These are phyloP conservation scores for Haplosporangium gracile DNA, from an alignment of 192 early-diverging fungal genomes.

Conservation along the genomic window DNA sequence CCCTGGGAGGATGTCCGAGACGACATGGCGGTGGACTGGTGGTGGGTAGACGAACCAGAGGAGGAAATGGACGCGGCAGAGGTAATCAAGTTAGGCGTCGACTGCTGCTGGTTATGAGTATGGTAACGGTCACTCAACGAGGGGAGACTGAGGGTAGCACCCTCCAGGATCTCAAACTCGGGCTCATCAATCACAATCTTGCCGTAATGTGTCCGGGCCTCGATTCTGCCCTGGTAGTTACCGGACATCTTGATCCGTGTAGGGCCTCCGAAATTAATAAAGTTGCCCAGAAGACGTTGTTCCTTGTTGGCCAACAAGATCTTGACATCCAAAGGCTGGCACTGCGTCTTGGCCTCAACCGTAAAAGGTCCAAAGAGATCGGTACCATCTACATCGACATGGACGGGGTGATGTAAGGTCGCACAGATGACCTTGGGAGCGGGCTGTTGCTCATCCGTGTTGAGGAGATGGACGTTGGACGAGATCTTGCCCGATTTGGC, in stretches of 20 bases:
- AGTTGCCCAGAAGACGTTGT: conserved; percentile 41
- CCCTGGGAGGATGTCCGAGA: conserved; percentile 45
- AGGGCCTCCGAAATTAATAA: conserved; percentile 54
- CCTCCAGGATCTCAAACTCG: conserved; percentile 48
- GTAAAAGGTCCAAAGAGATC: conserved; percentile 41
- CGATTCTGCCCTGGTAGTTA: conserved; percentile 52
- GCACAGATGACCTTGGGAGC: conserved; percentile 43
- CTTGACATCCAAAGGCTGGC: conserved; percentile 47
- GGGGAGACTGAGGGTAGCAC: conserved; percentile 26
- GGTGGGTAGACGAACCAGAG: conserved; percentile 23
- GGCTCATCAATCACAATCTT: conserved; percentile 49
- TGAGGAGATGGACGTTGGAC: conserved; percentile 38
- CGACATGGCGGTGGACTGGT: conserved; percentile 31
- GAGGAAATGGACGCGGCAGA: conserved; percentile 15
- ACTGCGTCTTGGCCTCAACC: conserved; percentile 55
- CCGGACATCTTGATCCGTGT: conserved; percentile 42
- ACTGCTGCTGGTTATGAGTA: background rate
- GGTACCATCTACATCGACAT: conserved; percentile 33
- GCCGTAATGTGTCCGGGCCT: conserved; percentile 47
- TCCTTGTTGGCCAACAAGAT: conserved; percentile 36
- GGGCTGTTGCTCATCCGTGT: conserved; percentile 38
- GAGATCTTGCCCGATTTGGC: conserved; percentile 39
- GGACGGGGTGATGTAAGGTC: conserved; percentile 33
- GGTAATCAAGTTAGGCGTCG: background rate
- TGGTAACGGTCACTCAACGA: conserved; percentile 41